phyloP scores from a whole-genome alignment of 345 rosid species.

The Sisymbrium altissimum region DNA sequence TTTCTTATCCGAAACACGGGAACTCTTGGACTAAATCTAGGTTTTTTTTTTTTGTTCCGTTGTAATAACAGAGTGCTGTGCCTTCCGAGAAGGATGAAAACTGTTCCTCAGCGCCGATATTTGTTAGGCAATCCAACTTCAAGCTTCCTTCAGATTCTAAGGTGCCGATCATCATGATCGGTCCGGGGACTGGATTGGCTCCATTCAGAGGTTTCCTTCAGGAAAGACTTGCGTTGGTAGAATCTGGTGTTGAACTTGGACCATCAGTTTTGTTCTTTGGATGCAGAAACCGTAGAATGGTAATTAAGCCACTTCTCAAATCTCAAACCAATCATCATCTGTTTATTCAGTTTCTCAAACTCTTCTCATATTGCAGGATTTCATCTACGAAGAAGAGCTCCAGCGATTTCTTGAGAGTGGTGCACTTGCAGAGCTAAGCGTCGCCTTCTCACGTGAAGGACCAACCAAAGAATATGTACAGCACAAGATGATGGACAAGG shows the following conservation, averaged over 20 bases:
- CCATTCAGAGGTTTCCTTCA: conserved; percentile 99
- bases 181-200: conserved; percentile 98
- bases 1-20: neutral
- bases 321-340: neutral
- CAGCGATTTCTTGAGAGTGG: conserved; percentile 57
- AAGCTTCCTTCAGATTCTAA: conserved; percentile 76
- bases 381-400: conserved; percentile 87
- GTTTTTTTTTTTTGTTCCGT: neutral
- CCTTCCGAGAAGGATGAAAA: conserved; percentile 60
- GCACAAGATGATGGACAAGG: conserved; percentile 88
- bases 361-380: conserved; percentile 51
- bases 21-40: neutral
- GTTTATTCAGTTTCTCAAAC: conserved; percentile 6
- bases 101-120: conserved; percentile 85
- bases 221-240: conserved; percentile 77
- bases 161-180: conserved; percentile 89
- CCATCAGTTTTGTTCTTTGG: conserved; percentile 82
- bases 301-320: conserved; percentile 23
- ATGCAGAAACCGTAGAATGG: conserved; percentile 89
- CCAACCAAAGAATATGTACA: conserved; percentile 94
- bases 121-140: conserved; percentile 88
- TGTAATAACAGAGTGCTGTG: conserved; percentile 52
- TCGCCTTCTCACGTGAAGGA: conserved; percentile 97
- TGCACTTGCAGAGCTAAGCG: conserved; percentile 70
- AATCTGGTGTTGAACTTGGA: conserved; percentile 78